Evolutionary conservation across 1,284 basidiomycete genomes (phyloP).

Genomic region (Schizophyllum amplum): DNA sequence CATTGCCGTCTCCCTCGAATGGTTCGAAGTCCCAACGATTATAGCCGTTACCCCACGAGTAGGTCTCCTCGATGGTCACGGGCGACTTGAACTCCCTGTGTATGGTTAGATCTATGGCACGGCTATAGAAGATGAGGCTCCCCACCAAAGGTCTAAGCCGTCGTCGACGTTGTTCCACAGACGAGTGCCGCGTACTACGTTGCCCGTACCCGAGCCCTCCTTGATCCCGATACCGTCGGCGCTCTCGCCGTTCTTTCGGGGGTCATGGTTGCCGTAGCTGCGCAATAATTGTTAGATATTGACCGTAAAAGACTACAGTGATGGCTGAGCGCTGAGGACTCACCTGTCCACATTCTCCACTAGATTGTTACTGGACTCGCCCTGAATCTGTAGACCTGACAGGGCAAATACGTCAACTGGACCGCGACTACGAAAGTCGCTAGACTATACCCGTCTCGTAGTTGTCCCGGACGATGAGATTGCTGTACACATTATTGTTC

Average conservation of each 20-base stretch:
- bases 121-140: neutral
- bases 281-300: neutral
- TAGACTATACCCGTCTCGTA: slow-evolving; percentile 10
- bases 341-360: slow-evolving; percentile 7
- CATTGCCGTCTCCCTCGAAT: slow-evolving; percentile 9
- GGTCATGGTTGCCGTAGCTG: slow-evolving; percentile 9
- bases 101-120: neutral
- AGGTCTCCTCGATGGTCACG: slow-evolving; percentile 7
- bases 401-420: neutral
- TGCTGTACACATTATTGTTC: slow-evolving; percentile 6
- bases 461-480: slow-evolving; percentile 7
- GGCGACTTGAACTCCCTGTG: slow-evolving; percentile 8
- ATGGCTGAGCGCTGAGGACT: neutral
- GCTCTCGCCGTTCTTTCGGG: slow-evolving; percentile 10
- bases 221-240: slow-evolving; percentile 9
- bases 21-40: slow-evolving; percentile 8
- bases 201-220: slow-evolving; percentile 7
- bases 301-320: neutral
- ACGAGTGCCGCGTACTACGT: slow-evolving; percentile 6
- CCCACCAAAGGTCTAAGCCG: slow-evolving; percentile 7
- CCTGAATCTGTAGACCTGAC: slow-evolving; percentile 8
- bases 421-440: neutral
- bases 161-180: slow-evolving; percentile 11
- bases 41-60: slow-evolving; percentile 9
- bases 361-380: slow-evolving; percentile 6